Base-by-base conservation (phyloP, 108 stramenopile genomes). In the Conticribra weissflogii region DNA sequence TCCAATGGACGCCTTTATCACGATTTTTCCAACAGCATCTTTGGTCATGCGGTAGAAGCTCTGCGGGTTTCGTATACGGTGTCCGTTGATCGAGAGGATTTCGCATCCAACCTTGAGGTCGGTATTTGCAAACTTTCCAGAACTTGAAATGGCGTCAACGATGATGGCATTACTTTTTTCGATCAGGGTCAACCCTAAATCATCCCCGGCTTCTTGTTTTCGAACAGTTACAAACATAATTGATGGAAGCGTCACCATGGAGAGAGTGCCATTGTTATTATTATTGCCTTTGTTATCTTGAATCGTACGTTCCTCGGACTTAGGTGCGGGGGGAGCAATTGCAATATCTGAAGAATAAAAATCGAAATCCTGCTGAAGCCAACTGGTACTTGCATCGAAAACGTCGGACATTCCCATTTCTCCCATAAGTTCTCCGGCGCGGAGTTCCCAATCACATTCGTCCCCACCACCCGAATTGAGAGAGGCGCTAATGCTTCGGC, bases 11-110 rank as follows among this genome's bases (percentile, higher is more conserved):
- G 61, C 61, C 54, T 57, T 64, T 30, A 72, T 50, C 14, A 31
- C 28, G 29, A 72, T 22, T 46, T 64, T 63, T 29, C 49, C 34
- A 3, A 24, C 55, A n/a, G 49, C 12, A 45, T 72, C 72, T 48
- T 64, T 72, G 12, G 64, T 56, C 44, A 64, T 55, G 21, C 72
- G 33, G 29, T 64, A 64, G 47, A 72, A 63, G n/a, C 62, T 63
- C n/a, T 63, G 54, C 33, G 72, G 72, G 57, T 41, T 64, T 28
- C 62, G 54, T 29, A 72, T 55, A 19, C 41, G 53, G 27, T 54
- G 62, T 16, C 72, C 72, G 57, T 72, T 72, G 54, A 72, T 64
- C 9, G 72, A 41, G 22, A 72, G 27, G 31, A 72, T 27, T 54
- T 56, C 72, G 58, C 62, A 59, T 5, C 72, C 72, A 32, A 64